These are phyloP conservation scores for Rutstroemia sp. DNA, from an alignment of 2,329 filamentous ascomycete genomes.

Conservation along the genomic window DNA sequence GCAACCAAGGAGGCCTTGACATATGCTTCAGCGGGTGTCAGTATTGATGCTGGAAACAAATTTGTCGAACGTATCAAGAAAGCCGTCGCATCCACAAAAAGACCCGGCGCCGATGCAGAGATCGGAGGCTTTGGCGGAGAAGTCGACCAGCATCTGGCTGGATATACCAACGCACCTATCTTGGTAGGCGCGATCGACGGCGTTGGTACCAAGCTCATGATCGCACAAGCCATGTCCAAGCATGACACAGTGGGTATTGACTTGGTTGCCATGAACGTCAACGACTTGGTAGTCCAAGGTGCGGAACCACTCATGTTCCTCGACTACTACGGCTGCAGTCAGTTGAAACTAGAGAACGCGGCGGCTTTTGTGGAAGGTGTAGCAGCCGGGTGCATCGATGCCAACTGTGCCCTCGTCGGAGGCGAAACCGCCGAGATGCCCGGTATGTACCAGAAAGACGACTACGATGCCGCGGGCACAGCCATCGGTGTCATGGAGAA, in stretches of 20 bases:
- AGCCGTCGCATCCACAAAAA: slow-evolving; percentile 75
- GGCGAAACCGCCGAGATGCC: slow-evolving; percentile 99
- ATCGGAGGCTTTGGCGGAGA: slow-evolving; percentile 84
- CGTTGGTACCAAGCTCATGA: slow-evolving; percentile 93
- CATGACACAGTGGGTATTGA: slow-evolving; percentile 96
- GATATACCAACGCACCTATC: slow-evolving; percentile 67
- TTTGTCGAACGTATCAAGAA: slow-evolving; percentile 89
- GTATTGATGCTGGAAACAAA: slow-evolving; percentile 87
- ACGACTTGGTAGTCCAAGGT: slow-evolving; percentile 93
- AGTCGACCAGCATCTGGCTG: slow-evolving; percentile 68
- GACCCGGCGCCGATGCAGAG: slow-evolving; percentile 81
- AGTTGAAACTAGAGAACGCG: slow-evolving; percentile 69
- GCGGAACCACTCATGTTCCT: slow-evolving; percentile 94
- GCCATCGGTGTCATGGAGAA: slow-evolving; percentile 76
- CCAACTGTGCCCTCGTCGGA: slow-evolving; percentile 86
- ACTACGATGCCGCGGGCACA: slow-evolving; percentile 89
- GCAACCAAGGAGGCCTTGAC: slow-evolving; percentile 54
- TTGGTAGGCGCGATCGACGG: slow-evolving; percentile 94
- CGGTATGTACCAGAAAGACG: slow-evolving; percentile 73
- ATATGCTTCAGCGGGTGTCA: slow-evolving; percentile 89
- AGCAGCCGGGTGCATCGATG: slow-evolving; percentile 75
- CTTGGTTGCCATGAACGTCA: slow-evolving; percentile 80
- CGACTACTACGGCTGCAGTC: slow-evolving; percentile 94
- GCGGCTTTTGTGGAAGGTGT: slow-evolving; percentile 88
- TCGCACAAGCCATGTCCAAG: slow-evolving; percentile 82